These are phyloP conservation scores for Teratosphaeria pseudoeucalypti DNA, from an alignment of 2,329 filamentous ascomycete species.

Conservation along the genomic window DNA sequence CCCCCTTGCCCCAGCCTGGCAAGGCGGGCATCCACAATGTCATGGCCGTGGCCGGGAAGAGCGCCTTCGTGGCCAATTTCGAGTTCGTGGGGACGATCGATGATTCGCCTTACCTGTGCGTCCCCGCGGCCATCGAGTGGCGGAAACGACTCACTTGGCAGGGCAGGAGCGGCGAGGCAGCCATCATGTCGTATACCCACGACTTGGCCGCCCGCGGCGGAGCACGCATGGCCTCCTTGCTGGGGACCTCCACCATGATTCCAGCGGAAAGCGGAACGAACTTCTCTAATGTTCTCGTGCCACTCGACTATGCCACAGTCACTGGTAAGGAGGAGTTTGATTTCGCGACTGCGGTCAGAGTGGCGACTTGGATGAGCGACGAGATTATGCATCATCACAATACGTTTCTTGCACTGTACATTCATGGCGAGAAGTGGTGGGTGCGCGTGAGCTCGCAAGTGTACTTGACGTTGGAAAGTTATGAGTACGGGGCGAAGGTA, in stretches of 20 bases:
- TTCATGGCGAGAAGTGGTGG: conserved; percentile 56
- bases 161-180: conserved; percentile 49
- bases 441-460: conserved; percentile 67
- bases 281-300: conserved; percentile 53
- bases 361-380: conserved; percentile 33
- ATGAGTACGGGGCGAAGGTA: conserved; percentile 54
- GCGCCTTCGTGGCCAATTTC: conserved; percentile 58
- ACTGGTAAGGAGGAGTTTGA: conserved; percentile 14
- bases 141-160: conserved; percentile 37
- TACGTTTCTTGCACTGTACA: conserved; percentile 59
- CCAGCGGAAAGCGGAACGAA: conserved; percentile 38
- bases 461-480: conserved; percentile 72
- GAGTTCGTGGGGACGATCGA: conserved; percentile 70
- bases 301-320: conserved; percentile 41
- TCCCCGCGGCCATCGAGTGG: conserved; percentile 63
- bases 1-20: conserved; percentile 31
- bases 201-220: conserved; percentile 55
- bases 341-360: conserved; percentile 23
- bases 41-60: conserved; percentile 38
- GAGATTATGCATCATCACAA: conserved; percentile 47
- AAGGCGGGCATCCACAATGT: conserved; percentile 23
- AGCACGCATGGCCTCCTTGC: conserved; percentile 45
- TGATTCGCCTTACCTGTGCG: conserved; percentile 58
- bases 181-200: conserved; percentile 54
- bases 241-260: conserved; percentile 65